phyloP scores from a whole-genome alignment of 116 monocot genomes.

The Phalaenopsis hybrid region DNA sequence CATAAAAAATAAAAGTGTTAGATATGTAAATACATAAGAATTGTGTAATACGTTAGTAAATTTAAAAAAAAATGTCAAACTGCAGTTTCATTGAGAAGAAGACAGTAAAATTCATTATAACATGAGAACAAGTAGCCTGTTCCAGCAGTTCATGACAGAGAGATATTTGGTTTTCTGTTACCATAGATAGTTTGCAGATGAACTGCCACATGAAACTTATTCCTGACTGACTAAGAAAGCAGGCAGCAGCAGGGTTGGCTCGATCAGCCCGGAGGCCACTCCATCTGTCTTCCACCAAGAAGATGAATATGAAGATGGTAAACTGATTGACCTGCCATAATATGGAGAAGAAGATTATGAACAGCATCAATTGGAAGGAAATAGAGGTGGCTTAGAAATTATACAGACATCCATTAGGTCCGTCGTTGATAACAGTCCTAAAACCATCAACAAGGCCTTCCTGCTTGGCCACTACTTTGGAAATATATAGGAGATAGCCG shows the following conservation, averaged over 20 bases:
- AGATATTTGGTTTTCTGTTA: too few species aligned
- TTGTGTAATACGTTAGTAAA: too few species aligned
- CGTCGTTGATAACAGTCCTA: constrained; percentile 81
- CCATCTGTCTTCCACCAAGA: constrained; percentile 87
- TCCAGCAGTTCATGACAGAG: too few species aligned
- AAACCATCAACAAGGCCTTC: constrained; percentile 86
- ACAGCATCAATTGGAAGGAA: not conserved
- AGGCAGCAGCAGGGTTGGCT: not conserved
- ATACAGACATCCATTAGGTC: constrained; percentile 69
- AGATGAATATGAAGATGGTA: constrained; percentile 93
- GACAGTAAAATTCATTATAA: too few species aligned
- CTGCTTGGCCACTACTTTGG: constrained; percentile 76
- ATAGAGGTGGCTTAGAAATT: not conserved
- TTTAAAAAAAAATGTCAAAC: too few species aligned
- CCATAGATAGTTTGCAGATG: too few species aligned
- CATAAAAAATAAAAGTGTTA: too few species aligned
- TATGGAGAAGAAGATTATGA: not conserved
- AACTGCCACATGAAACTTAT: not conserved
- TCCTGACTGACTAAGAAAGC: not conserved
- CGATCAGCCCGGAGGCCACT: constrained; percentile 85
- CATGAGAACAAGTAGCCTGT: too few species aligned
- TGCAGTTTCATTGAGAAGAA: too few species aligned
- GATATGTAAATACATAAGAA: too few species aligned
- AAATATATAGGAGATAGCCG: constrained; percentile 64
- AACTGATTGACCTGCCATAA: constrained; percentile 75